A percentile compares a stretch with the other conserved stretches of the same genome.
phyloP scores from a whole-genome alignment of 305 asterid species.

The Withania somnifera region DNA sequence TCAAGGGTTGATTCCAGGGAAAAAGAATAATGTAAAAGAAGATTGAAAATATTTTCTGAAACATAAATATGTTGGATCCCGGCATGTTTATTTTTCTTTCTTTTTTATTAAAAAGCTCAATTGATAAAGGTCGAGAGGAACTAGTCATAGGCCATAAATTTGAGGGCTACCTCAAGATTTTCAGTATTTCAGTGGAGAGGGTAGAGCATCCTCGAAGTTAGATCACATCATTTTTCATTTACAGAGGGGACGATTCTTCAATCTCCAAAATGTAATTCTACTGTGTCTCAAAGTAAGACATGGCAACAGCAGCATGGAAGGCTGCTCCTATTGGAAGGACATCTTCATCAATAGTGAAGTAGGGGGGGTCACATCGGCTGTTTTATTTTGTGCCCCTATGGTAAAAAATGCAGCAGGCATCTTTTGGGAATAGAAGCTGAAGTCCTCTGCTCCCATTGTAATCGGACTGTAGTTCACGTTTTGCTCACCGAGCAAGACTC shows the following conservation, averaged over 20 bases:
- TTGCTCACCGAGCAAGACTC: constrained; percentile 41
- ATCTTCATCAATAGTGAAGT: constrained; percentile 47
- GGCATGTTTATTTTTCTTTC: no score
- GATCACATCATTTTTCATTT: background rate
- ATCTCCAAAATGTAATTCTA: background rate
- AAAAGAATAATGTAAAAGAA: no score
- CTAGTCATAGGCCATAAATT: background rate
- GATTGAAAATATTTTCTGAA: no score
- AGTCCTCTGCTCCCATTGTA: constrained; percentile 71
- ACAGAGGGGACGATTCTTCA: background rate
- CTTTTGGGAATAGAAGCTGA: constrained; percentile 63
- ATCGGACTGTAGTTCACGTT: constrained; percentile 19
- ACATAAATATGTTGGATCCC: no score
- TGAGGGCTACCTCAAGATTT: background rate
- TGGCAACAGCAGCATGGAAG: constrained; percentile 69
- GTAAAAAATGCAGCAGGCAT: constrained; percentile 45
- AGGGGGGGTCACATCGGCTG: constrained; percentile 27
- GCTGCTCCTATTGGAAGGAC: constrained; percentile 74
- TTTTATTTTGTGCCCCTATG: constrained; percentile 44
- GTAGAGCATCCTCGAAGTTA: background rate
- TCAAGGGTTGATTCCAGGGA: no score
- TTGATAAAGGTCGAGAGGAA: no score
- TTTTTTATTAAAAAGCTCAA: no score
- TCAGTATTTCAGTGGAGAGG: background rate
- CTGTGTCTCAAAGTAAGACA: constrained; percentile 35